Conservation (phyloP, 2,329 filamentous ascomycete genomes). For the Talaromyces sp. region DNA sequence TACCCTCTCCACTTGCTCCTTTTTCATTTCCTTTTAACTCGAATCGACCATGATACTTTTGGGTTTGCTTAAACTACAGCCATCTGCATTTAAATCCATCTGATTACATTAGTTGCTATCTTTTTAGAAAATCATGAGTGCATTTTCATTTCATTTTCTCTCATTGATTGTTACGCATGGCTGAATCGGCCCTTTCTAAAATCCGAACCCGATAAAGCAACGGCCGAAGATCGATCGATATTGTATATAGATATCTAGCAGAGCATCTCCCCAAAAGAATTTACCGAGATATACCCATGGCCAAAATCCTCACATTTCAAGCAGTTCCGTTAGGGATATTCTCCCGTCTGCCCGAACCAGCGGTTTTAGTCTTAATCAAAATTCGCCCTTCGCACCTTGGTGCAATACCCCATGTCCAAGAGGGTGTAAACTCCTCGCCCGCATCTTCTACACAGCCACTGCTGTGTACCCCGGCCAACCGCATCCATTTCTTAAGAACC, state of each 20-base stretch:
- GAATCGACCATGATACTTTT: neutral
- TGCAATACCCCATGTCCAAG: slow-evolving; percentile 77
- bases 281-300: neutral
- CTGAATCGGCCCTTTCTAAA: neutral
- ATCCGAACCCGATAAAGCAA: neutral
- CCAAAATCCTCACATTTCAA: neutral
- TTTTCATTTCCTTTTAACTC: neutral
- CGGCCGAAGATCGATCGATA: neutral
- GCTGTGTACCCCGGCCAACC: slow-evolving; percentile 59
- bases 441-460: slow-evolving; percentile 52
- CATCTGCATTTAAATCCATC: neutral
- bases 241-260: neutral
- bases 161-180: neutral
- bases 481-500: slow-evolving; percentile 70
- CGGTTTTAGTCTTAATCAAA: slow-evolving; percentile 3
- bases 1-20: neutral
- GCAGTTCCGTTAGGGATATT: neutral
- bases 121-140: neutral
- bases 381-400: slow-evolving; percentile 77
- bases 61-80: neutral
- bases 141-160: neutral
- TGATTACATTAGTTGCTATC: neutral
- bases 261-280: neutral
- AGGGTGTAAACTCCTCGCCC: slow-evolving; percentile 56
- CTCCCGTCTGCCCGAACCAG: slow-evolving; percentile 3